phyloP scores from a whole-genome alignment of 2,329 filamentous ascomycete species.

The Cladophialophora carrionii region DNA sequence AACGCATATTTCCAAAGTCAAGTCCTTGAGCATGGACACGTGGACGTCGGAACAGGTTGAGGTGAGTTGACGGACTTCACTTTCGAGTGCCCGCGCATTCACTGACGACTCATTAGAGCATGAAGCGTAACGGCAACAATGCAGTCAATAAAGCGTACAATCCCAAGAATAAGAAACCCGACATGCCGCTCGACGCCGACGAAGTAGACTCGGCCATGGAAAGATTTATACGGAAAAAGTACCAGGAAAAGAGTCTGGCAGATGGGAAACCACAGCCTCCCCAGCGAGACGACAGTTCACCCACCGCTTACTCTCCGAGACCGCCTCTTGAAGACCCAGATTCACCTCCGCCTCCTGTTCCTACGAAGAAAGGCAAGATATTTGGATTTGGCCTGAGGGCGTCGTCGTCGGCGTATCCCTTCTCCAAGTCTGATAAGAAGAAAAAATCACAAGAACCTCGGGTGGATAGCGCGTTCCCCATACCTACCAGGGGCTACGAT shows the following conservation, averaged over 20 bases:
- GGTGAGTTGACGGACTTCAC: conserved; percentile 53
- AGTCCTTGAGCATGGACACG: conserved; percentile 97
- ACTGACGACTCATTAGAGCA: conserved; percentile 64
- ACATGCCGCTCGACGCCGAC: conserved; percentile 86
- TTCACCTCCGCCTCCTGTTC: conserved; percentile 56
- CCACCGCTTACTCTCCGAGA: conserved; percentile 60
- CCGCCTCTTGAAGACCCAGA: conserved; percentile 54
- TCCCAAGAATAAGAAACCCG: conserved; percentile 76
- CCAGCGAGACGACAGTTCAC: conserved; percentile 42
- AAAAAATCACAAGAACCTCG: conserved; percentile 42
- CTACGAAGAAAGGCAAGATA: conserved; percentile 60
- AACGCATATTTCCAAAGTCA: conserved; percentile 98
- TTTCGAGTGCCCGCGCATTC: conserved; percentile 11
- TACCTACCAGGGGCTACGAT: conserved; percentile 35
- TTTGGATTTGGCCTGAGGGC: conserved; percentile 69
- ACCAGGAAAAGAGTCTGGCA: conserved; percentile 67
- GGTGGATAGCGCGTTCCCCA: conserved; percentile 36
- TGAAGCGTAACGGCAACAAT: conserved; percentile 88
- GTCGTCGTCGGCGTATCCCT: conserved; percentile 70
- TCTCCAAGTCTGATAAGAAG: conserved; percentile 53
- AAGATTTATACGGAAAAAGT: conserved; percentile 91
- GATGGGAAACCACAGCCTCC: conserved; percentile 51
- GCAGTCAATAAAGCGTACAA: conserved; percentile 89
- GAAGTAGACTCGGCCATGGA: conserved; percentile 95
- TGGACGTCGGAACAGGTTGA: conserved; percentile 97